Evolutionary conservation across 208 protist genomes (phyloP).

Genomic region (Trypanosoma theileri): DNA sequence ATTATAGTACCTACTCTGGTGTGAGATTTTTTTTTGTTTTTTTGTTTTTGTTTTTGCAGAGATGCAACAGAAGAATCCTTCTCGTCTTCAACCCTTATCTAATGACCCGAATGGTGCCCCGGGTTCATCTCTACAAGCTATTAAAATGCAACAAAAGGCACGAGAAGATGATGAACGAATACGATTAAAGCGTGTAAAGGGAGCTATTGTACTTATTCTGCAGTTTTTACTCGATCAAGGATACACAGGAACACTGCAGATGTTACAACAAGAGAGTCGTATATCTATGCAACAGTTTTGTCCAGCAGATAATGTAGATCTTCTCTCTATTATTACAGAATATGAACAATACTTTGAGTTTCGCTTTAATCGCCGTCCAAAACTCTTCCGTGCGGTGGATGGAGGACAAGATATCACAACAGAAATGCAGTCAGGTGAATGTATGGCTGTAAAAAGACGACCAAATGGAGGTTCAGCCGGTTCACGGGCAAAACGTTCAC

Average conservation of each 20-base stretch:
- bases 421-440: conserved; percentile 30
- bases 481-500: not conserved
- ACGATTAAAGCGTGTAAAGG: conserved; percentile 70
- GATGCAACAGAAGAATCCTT: conserved; percentile 14
- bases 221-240: conserved; percentile 89
- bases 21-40: not conserved
- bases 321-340: conserved; percentile 73
- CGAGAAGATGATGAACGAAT: conserved; percentile 81
- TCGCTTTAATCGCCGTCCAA: conserved; percentile 78
- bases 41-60: too few species aligned
- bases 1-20: too few species aligned
- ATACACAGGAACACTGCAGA: conserved; percentile 67
- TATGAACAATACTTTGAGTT: conserved; percentile 91
- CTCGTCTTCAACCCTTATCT: conserved; percentile 64
- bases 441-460: conserved; percentile 26
- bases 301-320: conserved; percentile 90
- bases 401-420: conserved; percentile 16
- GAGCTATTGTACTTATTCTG: conserved; percentile 72
- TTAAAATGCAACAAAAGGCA: conserved; percentile 83
- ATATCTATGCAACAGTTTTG: conserved; percentile 67
- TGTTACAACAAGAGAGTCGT: conserved; percentile 80
- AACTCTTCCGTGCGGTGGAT: conserved; percentile 64
- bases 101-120: conserved; percentile 58
- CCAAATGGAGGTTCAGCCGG: not conserved
- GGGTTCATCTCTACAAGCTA: conserved; percentile 64